These are phyloP conservation scores for Avicennia marina DNA, from an alignment of 257 asterid species.

Conservation along the genomic window DNA sequence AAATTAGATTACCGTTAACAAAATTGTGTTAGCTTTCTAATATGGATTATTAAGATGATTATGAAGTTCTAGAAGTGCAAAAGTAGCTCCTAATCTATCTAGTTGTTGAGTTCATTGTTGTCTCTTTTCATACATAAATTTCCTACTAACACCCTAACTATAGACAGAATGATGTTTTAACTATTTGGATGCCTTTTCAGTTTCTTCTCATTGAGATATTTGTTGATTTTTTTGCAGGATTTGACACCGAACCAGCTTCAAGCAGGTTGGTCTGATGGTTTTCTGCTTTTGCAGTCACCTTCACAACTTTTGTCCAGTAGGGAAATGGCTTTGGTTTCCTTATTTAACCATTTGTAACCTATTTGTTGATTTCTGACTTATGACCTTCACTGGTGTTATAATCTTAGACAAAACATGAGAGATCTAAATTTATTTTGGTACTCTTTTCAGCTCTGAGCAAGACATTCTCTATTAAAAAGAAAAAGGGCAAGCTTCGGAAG, in stretches of 20 bases:
- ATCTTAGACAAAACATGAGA: slow-evolving; percentile 9
- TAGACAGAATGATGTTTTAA: no score
- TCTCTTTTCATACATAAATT: slow-evolving; percentile 3
- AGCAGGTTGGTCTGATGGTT: slow-evolving; percentile 55
- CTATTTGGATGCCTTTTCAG: slow-evolving; percentile 10
- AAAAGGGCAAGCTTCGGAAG: slow-evolving; percentile 85
- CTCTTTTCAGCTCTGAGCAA: slow-evolving; percentile 77
- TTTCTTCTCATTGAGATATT: slow-evolving; percentile 9
- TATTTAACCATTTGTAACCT: background rate
- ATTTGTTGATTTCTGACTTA: slow-evolving; percentile 4
- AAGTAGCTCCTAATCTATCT: background rate
- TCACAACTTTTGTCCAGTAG: slow-evolving; percentile 1
- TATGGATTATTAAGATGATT: background rate
- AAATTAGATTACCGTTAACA: no score
- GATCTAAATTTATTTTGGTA: slow-evolving; percentile 24
- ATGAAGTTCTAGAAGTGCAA: slow-evolving; percentile 1
- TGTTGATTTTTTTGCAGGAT: slow-evolving; percentile 54
- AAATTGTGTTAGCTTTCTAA: background rate
- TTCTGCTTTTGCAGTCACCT: slow-evolving; percentile 9
- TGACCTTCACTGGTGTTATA: slow-evolving; percentile 3
- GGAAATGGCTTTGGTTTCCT: background rate
- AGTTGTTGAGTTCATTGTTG: slow-evolving; percentile 8
- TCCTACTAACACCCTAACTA: no score
- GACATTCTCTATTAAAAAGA: slow-evolving; percentile 83
- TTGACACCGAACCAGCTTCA: slow-evolving; percentile 94